Evolutionary conservation across 805 yeast genomes (phyloP).

Genomic region (Suhomyces xylopsoci): DNA sequence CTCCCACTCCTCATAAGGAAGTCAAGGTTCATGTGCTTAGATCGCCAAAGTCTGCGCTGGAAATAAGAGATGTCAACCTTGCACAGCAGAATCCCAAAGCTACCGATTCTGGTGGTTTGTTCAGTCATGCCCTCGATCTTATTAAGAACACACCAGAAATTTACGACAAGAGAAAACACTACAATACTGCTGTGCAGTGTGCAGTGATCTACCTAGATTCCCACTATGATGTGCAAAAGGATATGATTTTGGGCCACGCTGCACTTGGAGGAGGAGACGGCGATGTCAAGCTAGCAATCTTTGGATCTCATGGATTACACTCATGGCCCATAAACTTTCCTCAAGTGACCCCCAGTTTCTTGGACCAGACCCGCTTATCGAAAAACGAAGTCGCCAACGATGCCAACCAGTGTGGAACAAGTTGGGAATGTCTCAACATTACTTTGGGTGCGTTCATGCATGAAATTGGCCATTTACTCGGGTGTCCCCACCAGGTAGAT

Average conservation of each 20-base stretch:
- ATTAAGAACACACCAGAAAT: conserved; percentile 38
- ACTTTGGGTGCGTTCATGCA: conserved; percentile 94
- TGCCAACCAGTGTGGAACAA: conserved; percentile 73
- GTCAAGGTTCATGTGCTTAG: conserved; percentile 78
- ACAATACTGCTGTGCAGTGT: conserved; percentile 62
- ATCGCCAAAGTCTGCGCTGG: conserved; percentile 61
- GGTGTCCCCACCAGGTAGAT: conserved; percentile 86
- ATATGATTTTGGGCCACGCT: conserved; percentile 78
- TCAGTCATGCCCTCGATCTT: conserved; percentile 76
- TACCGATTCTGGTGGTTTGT: conserved; percentile 69
- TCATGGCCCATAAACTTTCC: conserved; percentile 90
- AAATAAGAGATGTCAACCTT: conserved; percentile 70
- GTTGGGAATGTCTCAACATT: conserved; percentile 86
- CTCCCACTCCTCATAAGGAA: conserved; percentile 52
- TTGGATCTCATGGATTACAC: conserved; percentile 89
- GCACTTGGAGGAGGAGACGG: conserved; percentile 89
- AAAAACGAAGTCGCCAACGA: conserved; percentile 85
- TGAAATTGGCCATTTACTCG: conserved; percentile 87
- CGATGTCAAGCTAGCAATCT: conserved; percentile 74
- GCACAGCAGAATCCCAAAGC: conserved; percentile 88
- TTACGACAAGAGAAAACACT: conserved; percentile 39
- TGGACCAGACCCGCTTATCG: conserved; percentile 66
- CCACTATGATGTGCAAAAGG: conserved; percentile 64
- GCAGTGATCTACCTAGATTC: conserved; percentile 85
- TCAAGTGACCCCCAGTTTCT: conserved; percentile 61